Conservation (phyloP, 352 stramenopile genomes). For the Globisporangium cystogenes region DNA sequence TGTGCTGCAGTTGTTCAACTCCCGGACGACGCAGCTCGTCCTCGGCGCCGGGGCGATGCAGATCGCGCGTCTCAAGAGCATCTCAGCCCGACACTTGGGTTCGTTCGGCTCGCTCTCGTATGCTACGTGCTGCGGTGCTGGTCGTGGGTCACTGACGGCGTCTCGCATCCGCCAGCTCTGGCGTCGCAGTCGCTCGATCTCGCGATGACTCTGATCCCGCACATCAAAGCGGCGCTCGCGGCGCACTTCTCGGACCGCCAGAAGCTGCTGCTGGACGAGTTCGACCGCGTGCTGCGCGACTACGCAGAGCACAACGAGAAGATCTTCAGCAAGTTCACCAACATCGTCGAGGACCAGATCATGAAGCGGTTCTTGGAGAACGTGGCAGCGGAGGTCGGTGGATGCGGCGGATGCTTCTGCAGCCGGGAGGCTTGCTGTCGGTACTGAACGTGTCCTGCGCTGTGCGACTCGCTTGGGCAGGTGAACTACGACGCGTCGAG, state of each 20-base stretch:
- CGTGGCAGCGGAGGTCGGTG: slow-evolving; percentile 48
- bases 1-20: slow-evolving; percentile 92
- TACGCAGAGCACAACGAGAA: slow-evolving; percentile 97
- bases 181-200: slow-evolving; percentile 95
- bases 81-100: slow-evolving; percentile 95
- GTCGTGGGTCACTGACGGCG: not conserved
- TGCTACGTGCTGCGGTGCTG: not conserved
- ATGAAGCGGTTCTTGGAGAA: slow-evolving; percentile 91
- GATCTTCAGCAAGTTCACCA: slow-evolving; percentile 97
- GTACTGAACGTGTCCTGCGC: not conserved
- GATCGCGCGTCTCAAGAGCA: slow-evolving; percentile 94
- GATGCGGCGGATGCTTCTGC: too few species aligned
- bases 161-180: slow-evolving; percentile 48
- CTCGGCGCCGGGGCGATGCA: slow-evolving; percentile 96
- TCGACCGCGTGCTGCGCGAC: slow-evolving; percentile 94
- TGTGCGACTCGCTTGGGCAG: slow-evolving; percentile 21
- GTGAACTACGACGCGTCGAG: slow-evolving; percentile 66
- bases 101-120: not conserved
- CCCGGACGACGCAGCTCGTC: slow-evolving; percentile 93
- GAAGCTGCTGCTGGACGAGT: slow-evolving; percentile 93
- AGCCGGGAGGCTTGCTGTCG: too few species aligned
- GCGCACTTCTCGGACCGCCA: slow-evolving; percentile 93
- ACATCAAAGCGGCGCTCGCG: slow-evolving; percentile 94
- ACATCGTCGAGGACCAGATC: slow-evolving; percentile 95
- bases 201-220: slow-evolving; percentile 91